phyloP scores from a whole-genome alignment of 495 filamentous ascomycete species.

The Penicillium goetzii region DNA sequence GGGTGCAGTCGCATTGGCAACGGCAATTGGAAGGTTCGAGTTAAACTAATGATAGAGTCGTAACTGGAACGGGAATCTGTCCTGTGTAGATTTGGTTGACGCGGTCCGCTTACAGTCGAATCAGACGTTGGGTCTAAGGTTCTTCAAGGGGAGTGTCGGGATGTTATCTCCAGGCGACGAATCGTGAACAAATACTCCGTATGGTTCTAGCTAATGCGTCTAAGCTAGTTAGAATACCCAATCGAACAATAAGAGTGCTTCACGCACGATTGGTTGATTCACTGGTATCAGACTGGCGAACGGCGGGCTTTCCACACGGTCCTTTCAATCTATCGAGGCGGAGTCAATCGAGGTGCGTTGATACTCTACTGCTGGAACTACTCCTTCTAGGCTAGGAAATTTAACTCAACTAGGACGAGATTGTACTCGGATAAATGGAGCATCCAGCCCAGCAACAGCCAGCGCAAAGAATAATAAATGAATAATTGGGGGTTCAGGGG shows the following conservation, averaged over 20 bases:
- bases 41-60: neutral
- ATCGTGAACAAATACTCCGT: neutral
- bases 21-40: neutral
- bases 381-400: neutral
- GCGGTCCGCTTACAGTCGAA: slow-evolving; percentile 9
- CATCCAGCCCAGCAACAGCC: neutral
- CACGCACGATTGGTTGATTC: neutral
- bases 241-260: neutral
- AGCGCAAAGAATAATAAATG: neutral
- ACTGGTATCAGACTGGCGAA: neutral
- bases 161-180: neutral
- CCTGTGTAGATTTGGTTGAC: neutral
- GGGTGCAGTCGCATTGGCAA: slow-evolving; percentile 12
- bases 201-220: no score
- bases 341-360: neutral
- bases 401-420: neutral
- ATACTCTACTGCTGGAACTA: neutral
- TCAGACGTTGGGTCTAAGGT: neutral
- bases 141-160: neutral
- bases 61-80: neutral
- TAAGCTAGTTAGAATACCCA: neutral
- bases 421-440: slow-evolving; percentile 3
- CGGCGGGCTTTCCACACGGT: neutral
- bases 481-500: neutral
- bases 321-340: neutral